Conservation (phyloP, 768 basidiomycete genomes). For the Auriculariales sp. region DNA sequence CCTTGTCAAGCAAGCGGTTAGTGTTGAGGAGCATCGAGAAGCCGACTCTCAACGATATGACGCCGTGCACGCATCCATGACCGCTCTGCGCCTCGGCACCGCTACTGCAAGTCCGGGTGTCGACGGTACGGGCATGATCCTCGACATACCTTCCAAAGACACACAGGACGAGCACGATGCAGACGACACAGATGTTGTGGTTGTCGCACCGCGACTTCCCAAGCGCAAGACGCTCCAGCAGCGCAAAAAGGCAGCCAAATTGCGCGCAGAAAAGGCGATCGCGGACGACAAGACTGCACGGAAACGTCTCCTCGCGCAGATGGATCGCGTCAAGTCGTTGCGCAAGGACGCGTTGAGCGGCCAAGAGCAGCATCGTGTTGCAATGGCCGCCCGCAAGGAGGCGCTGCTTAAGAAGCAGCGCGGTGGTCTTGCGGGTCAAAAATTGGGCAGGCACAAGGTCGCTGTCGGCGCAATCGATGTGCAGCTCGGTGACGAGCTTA, state of each 20-base stretch:
- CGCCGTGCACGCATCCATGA: conserved; percentile 40
- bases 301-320: conserved; percentile 46
- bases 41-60: conserved; percentile 38
- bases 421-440: conserved; percentile 55
- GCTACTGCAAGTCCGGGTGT: conserved; percentile 23
- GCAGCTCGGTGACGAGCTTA: conserved; percentile 81
- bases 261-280: conserved; percentile 56
- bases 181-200: conserved; percentile 10
- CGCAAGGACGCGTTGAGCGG: conserved; percentile 25
- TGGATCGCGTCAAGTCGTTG: conserved; percentile 40
- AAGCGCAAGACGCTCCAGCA: conserved; percentile 48
- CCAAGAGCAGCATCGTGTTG: conserved; percentile 22
- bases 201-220: conserved; percentile 10
- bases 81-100: too few species aligned
- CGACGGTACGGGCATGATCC: conserved; percentile 43
- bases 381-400: conserved; percentile 21
- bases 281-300: conserved; percentile 41
- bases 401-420: conserved; percentile 33
- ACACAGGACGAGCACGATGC: conserved; percentile 11
- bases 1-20: conserved; percentile 52
- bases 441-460: conserved; percentile 68
- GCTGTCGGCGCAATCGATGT: conserved; percentile 59
- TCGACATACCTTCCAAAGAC: conserved; percentile 29
- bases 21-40: conserved; percentile 44
- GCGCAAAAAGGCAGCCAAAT: conserved; percentile 46